Evolutionary conservation across 202 grass and related monocot genomes (phyloP), one percentile per base, ranked within the genome.

Genomic region (Brachypodium distachyon): DNA sequence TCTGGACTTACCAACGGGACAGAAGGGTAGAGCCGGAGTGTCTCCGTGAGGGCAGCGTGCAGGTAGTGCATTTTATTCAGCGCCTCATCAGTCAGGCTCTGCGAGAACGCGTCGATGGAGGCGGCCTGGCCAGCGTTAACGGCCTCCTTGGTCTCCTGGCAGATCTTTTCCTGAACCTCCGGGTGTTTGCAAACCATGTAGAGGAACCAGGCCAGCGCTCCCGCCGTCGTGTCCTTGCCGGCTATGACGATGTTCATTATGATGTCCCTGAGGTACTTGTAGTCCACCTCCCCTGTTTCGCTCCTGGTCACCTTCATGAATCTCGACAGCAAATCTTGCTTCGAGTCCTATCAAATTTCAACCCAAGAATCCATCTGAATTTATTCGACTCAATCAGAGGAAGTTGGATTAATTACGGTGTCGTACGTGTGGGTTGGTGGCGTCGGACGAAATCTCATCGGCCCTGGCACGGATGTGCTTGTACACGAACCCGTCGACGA

Each of bases 111-210:
- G 1, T 91, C 78, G 6, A 87, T 32, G 23, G 63, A 37, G 0
- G 43, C 32, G 37, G 64, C 21, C 12, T 83, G 74, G 3, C 51
- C 12, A 6, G 87, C 12, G 12, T 27, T 17, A 0, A 59, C 41
- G 0, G 60, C 84, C 38, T 40, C 21, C 0, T 4, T 73, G 44
- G 41, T 82, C 57, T 88, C 88, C 6, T 50, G 12, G 17, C 12
- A 79, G 6, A 93, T 42, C 84, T 62, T 97, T 9, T 91, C 86
- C 74, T 94, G 94, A 40, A 90, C 50, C 0, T 81, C 61, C 37
- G 91, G 86, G 72, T 97, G 61, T 67, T 87, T 90, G 83, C 94
- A 97, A 23, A 89, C 52, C 94, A 94, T 90, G 74, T 86, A 94
- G 37, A 97, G 67, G 67, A 97, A 94, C 94, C 91, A 94, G 12